Evolutionary conservation across 345 rosid species (phyloP), one percentile per base, ranked within the genome.

Genomic region (Salix exigua): DNA sequence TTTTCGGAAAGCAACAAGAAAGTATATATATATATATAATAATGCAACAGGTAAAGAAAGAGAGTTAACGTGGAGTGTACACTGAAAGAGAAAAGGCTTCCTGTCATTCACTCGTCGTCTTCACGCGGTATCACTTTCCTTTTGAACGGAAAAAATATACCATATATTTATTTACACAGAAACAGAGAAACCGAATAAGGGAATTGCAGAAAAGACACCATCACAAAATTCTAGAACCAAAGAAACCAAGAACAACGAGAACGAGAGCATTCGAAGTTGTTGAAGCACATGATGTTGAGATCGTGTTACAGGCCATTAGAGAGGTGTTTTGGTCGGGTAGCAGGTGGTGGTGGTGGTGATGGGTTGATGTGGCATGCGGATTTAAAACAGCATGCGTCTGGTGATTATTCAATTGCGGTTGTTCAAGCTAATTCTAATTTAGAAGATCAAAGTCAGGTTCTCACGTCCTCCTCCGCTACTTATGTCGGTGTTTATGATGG

Each of bases 401-500:
- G 99, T 4, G 98, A 96, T 78, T 93, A 86, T 80, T 96, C 99
- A 77, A 96, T 96, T 74, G 98, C 98, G 11, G 98, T 93, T 26
- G 95, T 96, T 31, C 99, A 96, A 74, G 99, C 98, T 0, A 96
- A 96, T 80, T 85, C 92, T 1, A 80, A 85, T 40, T 76, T 96
- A 0, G 99, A 96, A 69, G 99, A 96, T 75, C 99, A 96, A 77
- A 90, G 97, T 63, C 97, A 96, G 80, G 99, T 96, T 13, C 90
- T 83, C 40, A 87, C 96, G 0, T 89, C 97, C 21, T 85, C 96
- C 10, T 91, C 87, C 2, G 92, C 90, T 14, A 96, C 97, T 79
- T 96, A 83, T 68, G 89, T 93, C 23, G 99, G 99, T 23, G 94
- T 96, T 66, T 88, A 92, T 75, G 99, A 96, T 68, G 99, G 98